phyloP scores from a whole-genome alignment of 257 asterid species.

The Parsonsia alboflavescens region DNA sequence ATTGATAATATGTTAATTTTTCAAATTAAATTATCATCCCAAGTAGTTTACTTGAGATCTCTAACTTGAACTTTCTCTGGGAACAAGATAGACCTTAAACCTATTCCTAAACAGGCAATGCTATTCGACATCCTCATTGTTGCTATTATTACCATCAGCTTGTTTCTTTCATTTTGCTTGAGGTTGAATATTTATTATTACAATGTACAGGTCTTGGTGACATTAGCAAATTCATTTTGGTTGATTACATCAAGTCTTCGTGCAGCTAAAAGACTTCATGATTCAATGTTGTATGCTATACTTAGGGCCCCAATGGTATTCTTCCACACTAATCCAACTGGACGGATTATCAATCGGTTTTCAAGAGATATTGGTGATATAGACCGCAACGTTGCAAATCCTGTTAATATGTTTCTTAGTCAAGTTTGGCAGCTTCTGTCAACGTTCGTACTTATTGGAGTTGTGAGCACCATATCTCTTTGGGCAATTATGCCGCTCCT shows the following conservation, averaged over 20 bases:
- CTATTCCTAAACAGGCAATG: neutral
- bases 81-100: neutral
- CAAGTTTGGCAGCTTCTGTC: constrained; percentile 77
- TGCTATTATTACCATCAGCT: neutral
- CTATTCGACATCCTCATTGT: neutral
- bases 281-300: constrained; percentile 67
- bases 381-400: constrained; percentile 82
- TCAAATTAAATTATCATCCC: neutral
- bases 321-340: constrained; percentile 94
- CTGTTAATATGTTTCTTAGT: constrained; percentile 59
- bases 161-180: constrained; percentile 13
- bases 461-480: constrained; percentile 81
- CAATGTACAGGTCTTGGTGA: constrained; percentile 61
- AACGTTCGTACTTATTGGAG: constrained; percentile 80
- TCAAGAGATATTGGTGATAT: constrained; percentile 92
- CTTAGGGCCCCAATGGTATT: constrained; percentile 98
- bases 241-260: constrained; percentile 79
- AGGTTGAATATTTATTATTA: neutral
- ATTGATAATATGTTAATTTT: neutral
- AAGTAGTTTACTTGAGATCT: neutral
- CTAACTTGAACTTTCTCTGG: neutral
- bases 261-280: constrained; percentile 81
- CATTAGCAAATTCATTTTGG: constrained; percentile 84
- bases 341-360: constrained; percentile 90
- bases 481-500: constrained; percentile 96